Base-by-base conservation (phyloP, 495 filamentous ascomycete genomes). In the Aspergillus nanangensis region DNA sequence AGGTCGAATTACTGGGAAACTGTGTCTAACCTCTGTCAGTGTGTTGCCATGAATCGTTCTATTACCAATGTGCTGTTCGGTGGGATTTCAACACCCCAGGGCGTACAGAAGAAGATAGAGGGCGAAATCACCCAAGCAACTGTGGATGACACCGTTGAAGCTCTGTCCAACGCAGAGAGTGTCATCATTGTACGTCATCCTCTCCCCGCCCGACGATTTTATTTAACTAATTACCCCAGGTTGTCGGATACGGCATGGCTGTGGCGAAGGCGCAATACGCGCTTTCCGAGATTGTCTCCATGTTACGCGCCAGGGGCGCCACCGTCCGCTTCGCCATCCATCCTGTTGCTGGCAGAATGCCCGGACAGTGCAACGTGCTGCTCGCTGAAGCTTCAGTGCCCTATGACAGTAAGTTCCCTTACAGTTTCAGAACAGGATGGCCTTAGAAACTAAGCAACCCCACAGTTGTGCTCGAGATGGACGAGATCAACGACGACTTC, bases 401-500 rank as follows among this genome's bases (percentile, higher is more conserved):
- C 4, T 92, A 92, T 57, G 87, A 91, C 55, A 90, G 69, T 72
- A 59, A 57, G 60, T 58, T 35, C n/a, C 21, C 45, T 11, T 22
- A 8, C n/a, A n/a, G n/a, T n/a, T n/a, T n/a, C n/a, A n/a, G n/a
- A n/a, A n/a, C n/a, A n/a, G n/a, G n/a, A n/a, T n/a, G n/a, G n/a
- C 18, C 21, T 10, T 24, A 40, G 36, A 3, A 5, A 38, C 18
- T 44, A 43, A 52, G 57, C 67, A 33, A 64, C 19, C 3, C 13
- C 18, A 17, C 23, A 73, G 66, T 89, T 38, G 86, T 90, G 25
- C 71, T 89, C 14, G 87, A 92, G 67, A 90, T 90, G 87, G 87
- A 90, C 60, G 87, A 92, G 64, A 90, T 92, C 66, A 92, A 92
- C 63, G 87, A 92, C 39, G 87, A 90, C 60, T 92, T 92, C 64